Percentiles rank a stretch among this genome's conserved stretches.
Conservation (phyloP, 495 filamentous ascomycete species). For the Penicillium manginii region DNA sequence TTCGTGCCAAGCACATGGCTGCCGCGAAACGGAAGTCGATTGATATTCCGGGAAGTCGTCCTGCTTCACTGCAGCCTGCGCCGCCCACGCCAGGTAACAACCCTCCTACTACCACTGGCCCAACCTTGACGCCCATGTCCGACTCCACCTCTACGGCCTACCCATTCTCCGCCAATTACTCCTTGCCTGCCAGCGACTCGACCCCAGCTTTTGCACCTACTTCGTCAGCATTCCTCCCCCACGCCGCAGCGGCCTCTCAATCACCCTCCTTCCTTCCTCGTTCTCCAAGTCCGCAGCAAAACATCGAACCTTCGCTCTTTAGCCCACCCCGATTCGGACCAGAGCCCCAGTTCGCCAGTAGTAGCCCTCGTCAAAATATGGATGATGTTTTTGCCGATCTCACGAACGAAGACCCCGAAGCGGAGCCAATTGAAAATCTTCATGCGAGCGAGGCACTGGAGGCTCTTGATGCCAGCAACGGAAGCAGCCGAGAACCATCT, state of each 20-base stretch:
- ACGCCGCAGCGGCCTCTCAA: constrained; percentile 35
- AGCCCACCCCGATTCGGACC: constrained; percentile 43
- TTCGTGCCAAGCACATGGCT: constrained; percentile 74
- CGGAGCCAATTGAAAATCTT: constrained; percentile 48
- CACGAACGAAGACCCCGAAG: constrained; percentile 49
- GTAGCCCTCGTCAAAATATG: constrained; percentile 48
- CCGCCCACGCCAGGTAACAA: constrained; percentile 31
- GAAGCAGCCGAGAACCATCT: constrained; percentile 32
- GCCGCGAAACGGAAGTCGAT: constrained; percentile 53
- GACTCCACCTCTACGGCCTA: constrained; percentile 39
- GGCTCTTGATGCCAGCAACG: constrained; percentile 47
- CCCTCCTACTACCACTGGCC: constrained; percentile 30
- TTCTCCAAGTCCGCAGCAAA: constrained; percentile 42
- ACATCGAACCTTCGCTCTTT: constrained; percentile 45
- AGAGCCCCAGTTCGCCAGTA: constrained; percentile 37
- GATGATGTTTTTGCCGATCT: constrained; percentile 54
- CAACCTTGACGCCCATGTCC: constrained; percentile 41
- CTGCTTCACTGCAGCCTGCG: constrained; percentile 33
- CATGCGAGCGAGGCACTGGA: constrained; percentile 53
- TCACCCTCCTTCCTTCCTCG: constrained; percentile 48
- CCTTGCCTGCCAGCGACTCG: constrained; percentile 41
- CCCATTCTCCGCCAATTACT: constrained; percentile 48
- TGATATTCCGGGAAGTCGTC: constrained; percentile 29
- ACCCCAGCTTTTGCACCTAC: constrained; percentile 46
- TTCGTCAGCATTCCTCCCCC: constrained; percentile 46